phyloP scores from a whole-genome alignment of 2,329 filamentous ascomycete genomes.

The Pyricularia grisea region DNA sequence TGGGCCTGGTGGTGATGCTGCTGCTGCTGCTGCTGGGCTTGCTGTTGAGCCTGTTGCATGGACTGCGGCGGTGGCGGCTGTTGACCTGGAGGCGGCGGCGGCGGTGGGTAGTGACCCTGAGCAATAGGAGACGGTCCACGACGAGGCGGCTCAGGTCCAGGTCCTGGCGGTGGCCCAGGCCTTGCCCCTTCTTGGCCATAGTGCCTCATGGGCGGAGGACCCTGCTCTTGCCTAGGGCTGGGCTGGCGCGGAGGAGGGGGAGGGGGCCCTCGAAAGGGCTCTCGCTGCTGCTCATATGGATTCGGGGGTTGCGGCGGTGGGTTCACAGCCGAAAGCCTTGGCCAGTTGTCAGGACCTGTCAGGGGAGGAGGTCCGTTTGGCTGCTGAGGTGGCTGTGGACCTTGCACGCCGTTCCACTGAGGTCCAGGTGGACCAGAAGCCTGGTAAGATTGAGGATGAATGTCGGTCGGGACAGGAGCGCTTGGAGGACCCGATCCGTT shows the following conservation, averaged over 20 bases:
- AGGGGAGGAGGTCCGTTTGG: constrained; percentile 43
- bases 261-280: constrained; percentile 58
- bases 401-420: constrained; percentile 77
- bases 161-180: constrained; percentile 22
- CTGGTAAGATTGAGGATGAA: constrained; percentile 92
- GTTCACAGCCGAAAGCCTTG: constrained; percentile 70
- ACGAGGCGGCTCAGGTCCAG: constrained; percentile 30
- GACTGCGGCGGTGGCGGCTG: constrained; percentile 31
- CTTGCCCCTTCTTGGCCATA: constrained; percentile 57
- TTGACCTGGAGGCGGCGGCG: constrained; percentile 35
- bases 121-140: constrained; percentile 46
- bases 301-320: constrained; percentile 67
- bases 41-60: constrained; percentile 29
- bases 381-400: constrained; percentile 36
- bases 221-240: constrained; percentile 64
- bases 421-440: constrained; percentile 78
- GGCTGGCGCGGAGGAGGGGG: constrained; percentile 61
- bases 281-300: constrained; percentile 70
- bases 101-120: constrained; percentile 42
- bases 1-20: constrained; percentile 28
- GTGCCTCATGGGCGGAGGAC: constrained; percentile 43
- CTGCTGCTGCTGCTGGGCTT: constrained; percentile 29
- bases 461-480: constrained; percentile 87
- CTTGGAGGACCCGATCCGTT: constrained; percentile 52
- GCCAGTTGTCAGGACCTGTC: constrained; percentile 47